Percentiles rank a stretch among this genome's conserved stretches.
phyloP scores from a whole-genome alignment of 495 filamentous ascomycete species.

The Astrothelium macrocarpum region DNA sequence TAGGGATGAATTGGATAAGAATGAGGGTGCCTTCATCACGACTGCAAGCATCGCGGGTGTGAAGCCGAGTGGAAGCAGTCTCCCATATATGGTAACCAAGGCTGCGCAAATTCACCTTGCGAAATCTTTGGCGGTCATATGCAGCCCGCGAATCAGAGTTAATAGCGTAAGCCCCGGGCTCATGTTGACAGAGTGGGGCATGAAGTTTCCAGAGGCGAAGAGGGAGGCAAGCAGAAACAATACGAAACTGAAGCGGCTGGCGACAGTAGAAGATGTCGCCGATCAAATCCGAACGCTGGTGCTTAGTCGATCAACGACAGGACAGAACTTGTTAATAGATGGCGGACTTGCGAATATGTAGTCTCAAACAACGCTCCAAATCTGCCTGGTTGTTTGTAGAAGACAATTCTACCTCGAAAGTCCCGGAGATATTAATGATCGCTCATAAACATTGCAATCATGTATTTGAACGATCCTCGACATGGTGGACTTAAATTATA shows the following conservation, averaged over 20 bases:
- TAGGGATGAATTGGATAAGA: slow-evolving; percentile 37
- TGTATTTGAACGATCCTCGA: background rate
- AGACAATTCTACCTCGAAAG: no score
- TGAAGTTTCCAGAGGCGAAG: slow-evolving; percentile 38
- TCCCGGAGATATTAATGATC: no score
- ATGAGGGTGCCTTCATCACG: slow-evolving; percentile 44
- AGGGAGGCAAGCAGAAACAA: slow-evolving; percentile 35
- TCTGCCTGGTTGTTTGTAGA: no score
- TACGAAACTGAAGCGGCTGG: slow-evolving; percentile 43
- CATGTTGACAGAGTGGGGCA: slow-evolving; percentile 42
- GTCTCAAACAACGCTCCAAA: background rate
- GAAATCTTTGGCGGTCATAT: slow-evolving; percentile 42
- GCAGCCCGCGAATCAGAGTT: slow-evolving; percentile 43
- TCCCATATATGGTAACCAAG: slow-evolving; percentile 34
- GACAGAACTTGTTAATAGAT: slow-evolving; percentile 32
- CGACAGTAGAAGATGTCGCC: slow-evolving; percentile 40
- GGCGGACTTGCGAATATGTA: slow-evolving; percentile 16
- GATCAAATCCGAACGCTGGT: slow-evolving; percentile 29
- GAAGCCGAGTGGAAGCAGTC: slow-evolving; percentile 40
- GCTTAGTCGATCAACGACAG: slow-evolving; percentile 28
- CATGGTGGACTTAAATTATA: background rate
- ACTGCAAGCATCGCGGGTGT: slow-evolving; percentile 47
- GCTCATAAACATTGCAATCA: no score
- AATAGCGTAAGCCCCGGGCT: slow-evolving; percentile 46
- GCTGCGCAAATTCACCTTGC: slow-evolving; percentile 48